Evolutionary conservation across 2,329 filamentous ascomycete genomes (phyloP), one percentile per base, ranked within the genome.

Genomic region (Phoma sp.): DNA sequence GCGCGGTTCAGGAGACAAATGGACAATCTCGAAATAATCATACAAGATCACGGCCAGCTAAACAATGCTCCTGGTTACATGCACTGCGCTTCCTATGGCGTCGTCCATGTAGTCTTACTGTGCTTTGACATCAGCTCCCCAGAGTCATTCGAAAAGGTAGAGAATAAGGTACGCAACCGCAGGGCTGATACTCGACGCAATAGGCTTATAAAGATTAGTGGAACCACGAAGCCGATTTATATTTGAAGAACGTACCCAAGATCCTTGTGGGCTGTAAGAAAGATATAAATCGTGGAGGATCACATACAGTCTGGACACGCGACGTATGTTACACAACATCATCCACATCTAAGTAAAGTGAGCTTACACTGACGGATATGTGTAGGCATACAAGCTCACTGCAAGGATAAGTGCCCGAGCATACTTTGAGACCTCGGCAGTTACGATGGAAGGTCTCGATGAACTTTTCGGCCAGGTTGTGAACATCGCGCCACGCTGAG

Each of bases 191-290:
- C n/a, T n/a, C n/a, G n/a, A n/a, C n/a, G n/a, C n/a, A n/a, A n/a
- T n/a, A 17, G 23, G 17, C 29, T 25, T 34, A 53, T 15, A 10
- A 2, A 33, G 36, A 5, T 2, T 25, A 63, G 57, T 64, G 59
- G 55, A 60, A 40, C 11, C 21, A 32, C 7, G 55, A 62, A 47
- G 57, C 57, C 7, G 42, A 57, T n/a, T 12, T 34, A 11, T 51
- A 52, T 21, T 37, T 62, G 4, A 33, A 40, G 1, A 40, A 56
- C 12, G 42, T 64, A 3, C 55, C 57, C 4, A 61, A 53, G 17
- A 46, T 64, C 30, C 59, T 64, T 6, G 57, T 62, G 11, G 60
- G 62, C 17, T 60, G 60, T 42, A 63, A 60, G 28, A 61, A 54
- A 6, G 53, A 61, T 18, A 43, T 56, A 5, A 43, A 28, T 23